phyloP scores from a whole-genome alignment of 306 rosid species.

The Dalbergia cultrata region DNA sequence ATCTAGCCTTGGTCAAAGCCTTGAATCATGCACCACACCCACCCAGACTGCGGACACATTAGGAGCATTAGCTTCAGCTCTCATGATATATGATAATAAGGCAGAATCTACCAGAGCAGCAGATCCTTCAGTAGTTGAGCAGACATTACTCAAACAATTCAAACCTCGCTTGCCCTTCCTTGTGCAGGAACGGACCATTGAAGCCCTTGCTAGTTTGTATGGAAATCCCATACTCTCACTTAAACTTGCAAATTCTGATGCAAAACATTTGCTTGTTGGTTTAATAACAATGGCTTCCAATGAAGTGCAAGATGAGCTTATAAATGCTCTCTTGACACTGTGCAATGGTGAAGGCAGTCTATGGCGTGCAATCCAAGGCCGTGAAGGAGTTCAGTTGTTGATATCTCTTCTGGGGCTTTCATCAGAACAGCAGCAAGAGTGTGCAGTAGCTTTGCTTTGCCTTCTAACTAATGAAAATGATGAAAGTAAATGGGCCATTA shows the following conservation, averaged over 20 bases:
- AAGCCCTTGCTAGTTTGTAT: constrained; percentile 96
- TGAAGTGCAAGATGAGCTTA: constrained; percentile 95
- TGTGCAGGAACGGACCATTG: constrained; percentile 96
- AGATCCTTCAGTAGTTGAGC: constrained; percentile 80
- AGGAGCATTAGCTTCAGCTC: constrained; percentile 99
- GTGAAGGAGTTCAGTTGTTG: constrained; percentile 95
- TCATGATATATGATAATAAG: constrained; percentile 91
- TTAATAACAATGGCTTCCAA: constrained; percentile 92
- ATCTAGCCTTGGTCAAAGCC: constrained; percentile 99
- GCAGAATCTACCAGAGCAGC: constrained; percentile 90
- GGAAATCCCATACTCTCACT: constrained; percentile 77
- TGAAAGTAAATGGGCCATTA: constrained; percentile 98
- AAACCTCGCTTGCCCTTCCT: constrained; percentile 79
- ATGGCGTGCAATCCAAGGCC: constrained; percentile 94
- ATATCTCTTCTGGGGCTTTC: constrained; percentile 97
- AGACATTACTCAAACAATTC: constrained; percentile 85
- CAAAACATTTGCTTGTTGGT: constrained; percentile 96
- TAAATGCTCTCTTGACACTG: constrained; percentile 79
- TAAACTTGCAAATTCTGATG: constrained; percentile 84
- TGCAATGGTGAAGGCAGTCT: constrained; percentile 88
- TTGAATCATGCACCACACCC: constrained; percentile 90
- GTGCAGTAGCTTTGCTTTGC: constrained; percentile 96
- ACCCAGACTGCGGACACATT: constrained; percentile 93
- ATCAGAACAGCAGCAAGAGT: constrained; percentile 99
- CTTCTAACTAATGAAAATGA: constrained; percentile 91